A percentile compares a stretch with the other conserved stretches of the same genome.
Conservation (phyloP, 2,329 filamentous ascomycete species). For the Phyllosticta capitalensis region DNA sequence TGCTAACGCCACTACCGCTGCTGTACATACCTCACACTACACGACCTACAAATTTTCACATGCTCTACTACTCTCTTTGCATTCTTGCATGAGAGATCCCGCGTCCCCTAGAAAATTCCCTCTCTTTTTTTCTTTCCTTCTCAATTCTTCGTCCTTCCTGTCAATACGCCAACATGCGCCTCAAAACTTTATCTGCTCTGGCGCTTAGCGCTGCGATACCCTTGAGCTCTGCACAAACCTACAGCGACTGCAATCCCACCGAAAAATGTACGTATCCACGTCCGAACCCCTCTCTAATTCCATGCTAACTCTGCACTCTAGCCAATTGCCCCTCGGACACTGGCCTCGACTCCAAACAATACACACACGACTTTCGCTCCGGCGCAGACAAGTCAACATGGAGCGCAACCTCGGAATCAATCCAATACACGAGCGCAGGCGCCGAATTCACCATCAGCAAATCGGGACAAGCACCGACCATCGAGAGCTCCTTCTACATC, state of each 20-base stretch:
- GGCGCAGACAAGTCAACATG: conserved; percentile 15
- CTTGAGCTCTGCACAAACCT: conserved; percentile 22
- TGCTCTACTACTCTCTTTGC: not conserved
- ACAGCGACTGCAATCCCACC: conserved; percentile 24
- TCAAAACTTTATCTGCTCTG: not conserved
- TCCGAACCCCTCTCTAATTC: conserved; percentile 9
- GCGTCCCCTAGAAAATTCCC: not conserved
- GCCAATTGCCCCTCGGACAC: conserved; percentile 22
- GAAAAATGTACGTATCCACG: conserved; percentile 2
- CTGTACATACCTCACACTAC: conserved; percentile 3
- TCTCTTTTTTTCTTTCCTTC: not conserved
- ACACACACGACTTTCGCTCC: conserved; percentile 26
- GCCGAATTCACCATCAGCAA: conserved; percentile 34
- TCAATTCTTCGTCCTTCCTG: not conserved
- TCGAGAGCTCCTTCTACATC: conserved; percentile 68
- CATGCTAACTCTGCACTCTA: not conserved
- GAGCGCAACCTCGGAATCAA: conserved; percentile 17
- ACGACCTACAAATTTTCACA: not conserved
- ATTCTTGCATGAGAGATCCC: not conserved
- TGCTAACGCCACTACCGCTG: conserved; percentile 1
- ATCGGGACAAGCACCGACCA: conserved; percentile 43
- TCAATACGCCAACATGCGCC: not conserved
- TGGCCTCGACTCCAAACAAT: conserved; percentile 20
- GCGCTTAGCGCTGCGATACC: not conserved
- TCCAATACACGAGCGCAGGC: conserved; percentile 30